Evolutionary conservation across 2,329 filamentous ascomycete genomes (phyloP).

Genomic region (Aspergillus sp.): DNA sequence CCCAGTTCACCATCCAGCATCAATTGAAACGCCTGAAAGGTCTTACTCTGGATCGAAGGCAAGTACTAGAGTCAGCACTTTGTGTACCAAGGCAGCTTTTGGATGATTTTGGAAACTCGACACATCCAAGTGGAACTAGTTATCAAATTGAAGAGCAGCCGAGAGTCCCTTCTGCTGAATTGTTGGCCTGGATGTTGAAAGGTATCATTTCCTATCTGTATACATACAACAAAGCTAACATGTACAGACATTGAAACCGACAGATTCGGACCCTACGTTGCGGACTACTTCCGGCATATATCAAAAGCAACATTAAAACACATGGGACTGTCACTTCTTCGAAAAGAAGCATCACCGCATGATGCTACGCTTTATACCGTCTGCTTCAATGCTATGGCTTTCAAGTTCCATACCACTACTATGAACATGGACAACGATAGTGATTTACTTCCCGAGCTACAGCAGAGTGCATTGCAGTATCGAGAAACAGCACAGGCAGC

Average conservation of each 20-base stretch:
- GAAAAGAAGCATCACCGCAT: conserved; percentile 1
- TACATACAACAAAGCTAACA: neutral
- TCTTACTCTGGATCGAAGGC: conserved; percentile 6
- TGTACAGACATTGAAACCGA: conserved; percentile 12
- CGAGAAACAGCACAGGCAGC: conserved; percentile 8
- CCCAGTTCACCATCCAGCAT: conserved; percentile 9
- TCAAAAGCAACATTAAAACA: conserved; percentile 10
- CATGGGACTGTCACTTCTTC: conserved; percentile 14
- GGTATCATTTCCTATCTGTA: conserved; percentile 4
- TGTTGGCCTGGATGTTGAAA: conserved; percentile 17
- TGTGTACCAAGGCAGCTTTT: conserved; percentile 6
- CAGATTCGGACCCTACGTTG: conserved; percentile 12
- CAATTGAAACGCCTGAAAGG: conserved; percentile 4
- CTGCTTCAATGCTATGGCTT: conserved; percentile 14
- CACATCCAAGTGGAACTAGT: neutral
- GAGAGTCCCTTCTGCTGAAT: conserved; percentile 8
- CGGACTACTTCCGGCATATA: conserved; percentile 16
- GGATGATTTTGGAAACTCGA: neutral
- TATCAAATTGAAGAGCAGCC: neutral
- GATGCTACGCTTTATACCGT: conserved; percentile 13
- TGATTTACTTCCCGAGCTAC: conserved; percentile 5
- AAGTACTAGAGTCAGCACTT: conserved; percentile 10
- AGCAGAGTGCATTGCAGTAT: conserved; percentile 4
- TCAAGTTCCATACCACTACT: conserved; percentile 15
- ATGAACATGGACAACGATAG: conserved; percentile 3